Evolutionary conservation across 2,329 filamentous ascomycete genomes (phyloP).

Genomic region (Dendryphion nanum): DNA sequence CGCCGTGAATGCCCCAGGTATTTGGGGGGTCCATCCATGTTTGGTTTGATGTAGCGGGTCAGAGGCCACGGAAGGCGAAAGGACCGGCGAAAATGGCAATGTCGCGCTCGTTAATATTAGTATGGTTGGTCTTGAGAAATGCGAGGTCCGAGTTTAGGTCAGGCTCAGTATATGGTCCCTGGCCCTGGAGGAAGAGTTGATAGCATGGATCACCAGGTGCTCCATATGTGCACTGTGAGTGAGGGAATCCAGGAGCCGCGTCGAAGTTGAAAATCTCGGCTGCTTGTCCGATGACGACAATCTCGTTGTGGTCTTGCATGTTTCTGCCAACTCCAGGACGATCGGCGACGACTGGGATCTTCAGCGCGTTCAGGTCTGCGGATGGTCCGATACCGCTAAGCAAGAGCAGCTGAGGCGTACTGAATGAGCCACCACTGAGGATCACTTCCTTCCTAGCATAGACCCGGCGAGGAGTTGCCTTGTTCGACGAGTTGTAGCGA

Average conservation of each 20-base stretch:
- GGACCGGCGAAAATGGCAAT: too few relatives aligned
- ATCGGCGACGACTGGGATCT: too few relatives aligned
- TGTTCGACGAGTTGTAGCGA: conserved; percentile 25
- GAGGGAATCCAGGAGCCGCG: conserved; percentile 25
- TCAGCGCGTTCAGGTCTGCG: conserved; percentile 50
- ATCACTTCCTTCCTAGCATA: conserved; percentile 35
- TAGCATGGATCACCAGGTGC: conserved; percentile 31
- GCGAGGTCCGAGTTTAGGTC: neutral
- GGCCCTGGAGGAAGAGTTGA: conserved; percentile 24
- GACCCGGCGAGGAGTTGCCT: conserved; percentile 35
- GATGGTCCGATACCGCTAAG: conserved; percentile 60
- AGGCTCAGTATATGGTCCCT: conserved; percentile 21
- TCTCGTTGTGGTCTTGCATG: conserved; percentile 24
- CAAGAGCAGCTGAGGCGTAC: too few relatives aligned
- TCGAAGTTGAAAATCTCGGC: conserved; percentile 14
- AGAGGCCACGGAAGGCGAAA: conserved; percentile 13
- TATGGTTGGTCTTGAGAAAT: neutral
- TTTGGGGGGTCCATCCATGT: conserved; percentile 17
- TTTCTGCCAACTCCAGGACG: conserved; percentile 56
- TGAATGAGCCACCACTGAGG: conserved; percentile 52
- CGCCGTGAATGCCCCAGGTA: conserved; percentile 25
- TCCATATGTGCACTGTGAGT: conserved; percentile 16
- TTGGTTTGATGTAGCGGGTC: conserved; percentile 17
- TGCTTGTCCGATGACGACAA: conserved; percentile 15
- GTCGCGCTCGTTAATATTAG: too few relatives aligned